Evolutionary conservation across 805 yeast genomes (phyloP), one percentile per base, ranked within the genome.

Genomic region (Wickerhamomyces hampshirensis): DNA sequence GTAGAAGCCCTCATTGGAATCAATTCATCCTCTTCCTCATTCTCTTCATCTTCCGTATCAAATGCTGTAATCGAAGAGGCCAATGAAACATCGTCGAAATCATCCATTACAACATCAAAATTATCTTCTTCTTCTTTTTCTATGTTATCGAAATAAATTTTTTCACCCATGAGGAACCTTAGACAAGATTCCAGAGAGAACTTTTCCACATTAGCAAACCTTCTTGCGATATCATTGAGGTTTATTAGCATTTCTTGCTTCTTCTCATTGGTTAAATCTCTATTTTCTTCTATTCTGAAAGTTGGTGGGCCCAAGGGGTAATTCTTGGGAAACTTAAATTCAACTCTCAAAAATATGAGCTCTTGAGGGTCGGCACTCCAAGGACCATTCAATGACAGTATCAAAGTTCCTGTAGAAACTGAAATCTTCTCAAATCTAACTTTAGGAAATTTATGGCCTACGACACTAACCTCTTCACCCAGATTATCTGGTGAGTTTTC

Each of bases 391-490:
- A 93, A 59, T n/a, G 94, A 79, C 10, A 93, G 58, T 3, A 78
- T 76, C 38, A 89, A 63, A 21, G 71, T 77, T 28, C 98, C 96
- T 0, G 95, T 82, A 0, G 94, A 77, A 0, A 91, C 95, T 2
- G 93, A 80, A 5, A 93, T 88, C 47, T 79, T 78, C 53, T 91
- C 98, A 56, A 93, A 88, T 2, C 80, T 65, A 4, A 93, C 72
- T 47, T 83, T 86, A 1, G 96, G 95, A 55, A 89, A 88, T 48
- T 84, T 85, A 48, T 82, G 88, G 3, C 96, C 95, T 6, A 88
- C 87, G 13, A 75, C 66, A 44, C 94, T 82, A 2, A 93, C 88
- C 58, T 91, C 98, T 58, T 89, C 96, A 6, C 96, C 96, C 18
- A 91, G 59, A 51, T 86, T 87, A 17, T 80, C 75, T 4, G 76